These are phyloP conservation scores for Ogataea dorogensis DNA, from an alignment of 805 yeast genomes.

Conservation along the genomic window DNA sequence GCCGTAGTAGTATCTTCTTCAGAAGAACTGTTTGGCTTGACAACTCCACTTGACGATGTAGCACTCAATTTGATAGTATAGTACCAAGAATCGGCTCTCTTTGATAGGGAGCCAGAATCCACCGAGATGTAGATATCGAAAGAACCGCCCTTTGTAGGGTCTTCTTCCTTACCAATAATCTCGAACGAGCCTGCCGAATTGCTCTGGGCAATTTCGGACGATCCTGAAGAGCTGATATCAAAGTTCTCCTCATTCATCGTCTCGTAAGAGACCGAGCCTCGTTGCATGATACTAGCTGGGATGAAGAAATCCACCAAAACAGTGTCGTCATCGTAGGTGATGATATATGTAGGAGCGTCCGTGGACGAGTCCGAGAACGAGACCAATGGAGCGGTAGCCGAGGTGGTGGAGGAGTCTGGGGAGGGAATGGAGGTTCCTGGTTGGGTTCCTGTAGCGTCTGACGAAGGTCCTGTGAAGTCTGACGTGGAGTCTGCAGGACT, in stretches of 20 bases:
- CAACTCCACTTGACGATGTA: constrained; percentile 10
- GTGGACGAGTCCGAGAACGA: constrained; percentile 2
- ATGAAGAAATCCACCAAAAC: constrained; percentile 9
- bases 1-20: constrained; percentile 1
- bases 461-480: too few relatives aligned
- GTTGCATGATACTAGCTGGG: constrained; percentile 9
- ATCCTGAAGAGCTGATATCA: constrained; percentile 4
- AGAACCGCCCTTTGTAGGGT: constrained; percentile 6
- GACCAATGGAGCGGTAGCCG: not conserved
- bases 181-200: constrained; percentile 6
- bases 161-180: constrained; percentile 11
- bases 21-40: constrained; percentile 5
- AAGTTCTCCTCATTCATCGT: constrained; percentile 11
- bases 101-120: constrained; percentile 1
- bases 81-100: constrained; percentile 12
- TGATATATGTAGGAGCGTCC: constrained; percentile 12
- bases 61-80: constrained; percentile 9
- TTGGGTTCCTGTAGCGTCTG: not conserved
- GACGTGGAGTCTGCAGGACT: not conserved
- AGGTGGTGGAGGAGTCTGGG: constrained; percentile 1
- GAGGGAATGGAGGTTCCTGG: constrained; percentile 1
- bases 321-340: constrained; percentile 7
- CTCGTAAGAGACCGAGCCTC: constrained; percentile 7
- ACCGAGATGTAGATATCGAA: constrained; percentile 10
- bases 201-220: constrained; percentile 4